phyloP scores from a whole-genome alignment of 129 eudicot genomes.

The Arctium lappa region DNA sequence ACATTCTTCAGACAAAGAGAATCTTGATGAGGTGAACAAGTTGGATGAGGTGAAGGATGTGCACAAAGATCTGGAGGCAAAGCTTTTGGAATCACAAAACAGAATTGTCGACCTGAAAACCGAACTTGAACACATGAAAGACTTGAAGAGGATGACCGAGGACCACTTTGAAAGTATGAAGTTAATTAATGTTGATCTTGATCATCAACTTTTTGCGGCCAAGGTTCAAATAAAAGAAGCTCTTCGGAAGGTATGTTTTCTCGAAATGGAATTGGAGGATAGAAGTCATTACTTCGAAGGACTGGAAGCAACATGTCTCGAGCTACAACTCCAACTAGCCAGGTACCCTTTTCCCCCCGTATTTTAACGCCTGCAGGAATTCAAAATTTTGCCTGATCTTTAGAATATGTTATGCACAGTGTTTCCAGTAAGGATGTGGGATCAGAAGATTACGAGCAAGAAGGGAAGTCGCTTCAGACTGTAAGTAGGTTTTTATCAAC shows the following conservation, averaged over 20 bases:
- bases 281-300: conserved; percentile 55
- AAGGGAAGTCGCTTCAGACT: conserved; percentile 35
- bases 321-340: conserved; percentile 80
- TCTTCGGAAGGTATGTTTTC: conserved; percentile 50
- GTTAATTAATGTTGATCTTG: conserved; percentile 63
- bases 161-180: conserved; percentile 69
- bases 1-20: conserved; percentile 10
- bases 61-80: conserved; percentile 25
- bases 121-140: conserved; percentile 45
- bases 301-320: conserved; percentile 73
- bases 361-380: not conserved
- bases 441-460: conserved; percentile 34
- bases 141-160: conserved; percentile 37
- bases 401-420: conserved; percentile 33
- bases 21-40: not conserved
- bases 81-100: conserved; percentile 41
- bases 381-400: not conserved
- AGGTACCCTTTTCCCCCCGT: conserved; percentile 38
- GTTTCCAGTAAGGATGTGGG: conserved; percentile 31
- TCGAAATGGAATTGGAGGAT: conserved; percentile 79
- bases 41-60: no score
- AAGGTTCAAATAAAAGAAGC: conserved; percentile 46
- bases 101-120: conserved; percentile 23
- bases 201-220: conserved; percentile 63
- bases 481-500: conserved; percentile 35